These are phyloP conservation scores for Wickerhamomyces canadensis DNA, from an alignment of 805 yeast genomes.

Conservation along the genomic window DNA sequence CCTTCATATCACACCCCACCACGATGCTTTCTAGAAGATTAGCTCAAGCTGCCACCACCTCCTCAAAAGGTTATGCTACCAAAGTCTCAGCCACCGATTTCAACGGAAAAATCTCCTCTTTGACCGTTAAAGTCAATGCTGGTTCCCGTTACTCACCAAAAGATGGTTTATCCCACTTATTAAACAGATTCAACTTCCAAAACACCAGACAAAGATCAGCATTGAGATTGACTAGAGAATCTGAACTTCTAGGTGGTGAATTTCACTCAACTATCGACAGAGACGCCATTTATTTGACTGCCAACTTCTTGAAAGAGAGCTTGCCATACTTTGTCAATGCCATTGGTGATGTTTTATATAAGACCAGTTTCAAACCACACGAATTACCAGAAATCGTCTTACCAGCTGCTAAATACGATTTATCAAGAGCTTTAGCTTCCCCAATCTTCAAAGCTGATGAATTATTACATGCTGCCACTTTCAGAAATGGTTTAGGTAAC, in stretches of 20 bases:
- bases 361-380: conserved; percentile 73
- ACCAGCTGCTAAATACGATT: conserved; percentile 71
- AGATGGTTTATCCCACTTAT: conserved; percentile 82
- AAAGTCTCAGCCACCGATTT: conserved; percentile 48
- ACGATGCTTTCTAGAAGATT: conserved; percentile 24
- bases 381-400: conserved; percentile 77
- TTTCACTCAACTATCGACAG: conserved; percentile 68
- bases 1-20: no score
- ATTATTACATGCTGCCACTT: conserved; percentile 72
- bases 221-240: conserved; percentile 87
- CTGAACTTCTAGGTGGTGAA: conserved; percentile 87
- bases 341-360: conserved; percentile 65
- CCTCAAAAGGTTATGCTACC: conserved; percentile 31
- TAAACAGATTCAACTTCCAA: conserved; percentile 78
- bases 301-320: conserved; percentile 80
- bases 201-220: conserved; percentile 82
- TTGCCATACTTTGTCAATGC: conserved; percentile 90
- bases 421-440: conserved; percentile 42
- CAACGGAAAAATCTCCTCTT: conserved; percentile 63
- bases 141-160: conserved; percentile 70
- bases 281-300: conserved; percentile 75
- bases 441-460: conserved; percentile 65
- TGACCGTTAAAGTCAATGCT: conserved; percentile 77
- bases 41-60: conserved; percentile 10
- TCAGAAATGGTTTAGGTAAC: conserved; percentile 84